Base-by-base conservation (phyloP, 495 filamentous ascomycete species). In the Pyrenopolyporus hunteri region DNA sequence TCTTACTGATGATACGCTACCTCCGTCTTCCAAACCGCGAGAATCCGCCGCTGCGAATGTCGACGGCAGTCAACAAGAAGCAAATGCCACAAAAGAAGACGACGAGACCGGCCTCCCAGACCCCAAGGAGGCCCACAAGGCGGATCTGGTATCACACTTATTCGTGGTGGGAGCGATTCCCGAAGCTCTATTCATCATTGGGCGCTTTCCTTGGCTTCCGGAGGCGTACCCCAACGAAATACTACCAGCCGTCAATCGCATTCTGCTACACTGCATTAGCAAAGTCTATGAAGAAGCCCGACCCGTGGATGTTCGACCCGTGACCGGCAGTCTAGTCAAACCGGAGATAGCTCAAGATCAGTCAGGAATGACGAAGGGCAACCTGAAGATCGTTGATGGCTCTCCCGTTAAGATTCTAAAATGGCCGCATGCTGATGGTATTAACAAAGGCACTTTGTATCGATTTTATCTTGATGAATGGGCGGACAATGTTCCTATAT, bases 401-500 rank as follows among this genome's bases (percentile, higher is more conserved):
- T 74, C 83, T 0, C 66, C 83, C 32, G 83, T 85, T 31, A 87
- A 88, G 64, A 79, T 82, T 4, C 70, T 93, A 45, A 82, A 85
- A 50, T 95, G 91, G 91, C 87, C 91, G 14, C 85, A 87, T 62
- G 78, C 91, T 10, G 92, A 96, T 55, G 91, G 92, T 58, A 83
- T 79, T 4, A 84, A 82, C 32, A 89, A 92, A 66, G 87, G 86
- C 5, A 82, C 80, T 3, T 83, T 86, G 42, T 97, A 96, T 68
- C 83, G 89, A 20, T 98, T 95, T 71, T 99, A 98, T 74, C 97
- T 92, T 87, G 93, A 97, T 55, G 93, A 98, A 50, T 99, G 95
- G 95, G 81, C 88, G 7, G 93, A 98, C 59, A 93, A 92, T 59
- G 80, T 98, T 23, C 95, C 95, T 1, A 75, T 96, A 7, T 98